phyloP scores from a whole-genome alignment of 1,139 yeast species.

The Geotrichum carabidarum region DNA sequence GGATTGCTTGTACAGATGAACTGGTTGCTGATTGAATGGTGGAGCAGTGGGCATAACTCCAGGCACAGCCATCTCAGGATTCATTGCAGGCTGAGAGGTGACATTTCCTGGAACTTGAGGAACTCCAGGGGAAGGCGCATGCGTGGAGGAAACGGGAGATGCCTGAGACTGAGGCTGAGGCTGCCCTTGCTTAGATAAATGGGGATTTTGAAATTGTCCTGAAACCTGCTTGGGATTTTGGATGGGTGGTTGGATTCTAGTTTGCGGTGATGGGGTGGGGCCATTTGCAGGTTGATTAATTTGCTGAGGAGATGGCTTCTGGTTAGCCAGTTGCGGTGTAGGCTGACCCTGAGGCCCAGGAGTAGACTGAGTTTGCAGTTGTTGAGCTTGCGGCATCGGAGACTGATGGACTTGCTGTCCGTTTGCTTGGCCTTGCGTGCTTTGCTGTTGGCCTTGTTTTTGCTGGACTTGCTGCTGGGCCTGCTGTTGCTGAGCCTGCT shows the following conservation, averaged over 20 bases:
- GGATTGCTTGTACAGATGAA: constrained; percentile 46
- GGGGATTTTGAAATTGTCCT: constrained; percentile 38
- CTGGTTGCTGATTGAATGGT: constrained; percentile 53
- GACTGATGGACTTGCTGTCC: constrained; percentile 10
- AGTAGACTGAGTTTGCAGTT: constrained; percentile 11
- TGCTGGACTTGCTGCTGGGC: constrained; percentile 19
- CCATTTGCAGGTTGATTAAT: constrained; percentile 10
- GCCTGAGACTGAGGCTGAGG: constrained; percentile 39
- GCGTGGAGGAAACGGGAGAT: not conserved
- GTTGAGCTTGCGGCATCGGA: constrained; percentile 7
- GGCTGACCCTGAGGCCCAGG: constrained; percentile 19
- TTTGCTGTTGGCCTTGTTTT: constrained; percentile 15
- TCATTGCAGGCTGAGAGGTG: not conserved
- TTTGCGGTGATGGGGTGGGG: constrained; percentile 10
- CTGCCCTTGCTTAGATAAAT: constrained; percentile 35
- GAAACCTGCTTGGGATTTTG: constrained; percentile 20
- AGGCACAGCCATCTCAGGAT: not conserved
- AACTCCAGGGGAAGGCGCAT: constrained; percentile 48
- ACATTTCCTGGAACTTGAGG: constrained; percentile 42
- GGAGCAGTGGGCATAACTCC: not conserved
- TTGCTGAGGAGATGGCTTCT: constrained; percentile 1
- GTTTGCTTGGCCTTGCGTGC: constrained; percentile 8
- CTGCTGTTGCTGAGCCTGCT: constrained; percentile 18
- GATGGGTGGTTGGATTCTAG: constrained; percentile 14
- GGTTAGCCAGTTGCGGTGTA: not conserved